Evolutionary conservation across 306 rosid species (phyloP), one percentile per base, ranked within the genome.

Genomic region (Carpinus fangiana): DNA sequence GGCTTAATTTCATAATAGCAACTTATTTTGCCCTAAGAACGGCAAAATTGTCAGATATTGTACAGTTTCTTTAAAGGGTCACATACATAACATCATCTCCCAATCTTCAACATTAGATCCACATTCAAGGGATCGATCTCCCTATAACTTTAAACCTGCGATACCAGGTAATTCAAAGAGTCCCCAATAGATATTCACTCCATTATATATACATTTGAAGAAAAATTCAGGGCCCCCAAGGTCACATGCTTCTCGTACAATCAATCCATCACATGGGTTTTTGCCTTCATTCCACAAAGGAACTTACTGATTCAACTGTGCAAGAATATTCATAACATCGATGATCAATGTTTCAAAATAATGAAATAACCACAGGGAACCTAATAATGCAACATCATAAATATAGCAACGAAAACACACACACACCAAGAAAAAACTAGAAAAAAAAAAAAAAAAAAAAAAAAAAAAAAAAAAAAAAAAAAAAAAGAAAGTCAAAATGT

Each of bases 201-300:
- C 75, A 47, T 20, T 74, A 36, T 38, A 54, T 23, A 77, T 71
- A 31, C 50, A 81, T 36, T 72, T 41, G 31, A 14, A 78, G n/a
- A 52, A 78, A 60, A 43, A 46, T 48, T 71, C 70, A 9, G 23
- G 31, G 7, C 55, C 21, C 21, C 52, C 54, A 61, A 61, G 28
- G 26, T 50, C 78, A 70, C 45, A n/a, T 17, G 67, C 57, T 82
- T 70, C 70, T 73, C 43, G 23, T 31, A 53, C 31, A 57, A 69
- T 55, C 9, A 18, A 65, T 12, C 53, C 72, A 43, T 46, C 36
- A 78, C 79, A 68, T 38, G 75, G 79, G 57, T 64, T 65, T 65
- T 71, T 68, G 72, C 74, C 67, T 59, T 57, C 47, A 70, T 76
- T 85, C 78, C 86, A 73, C 28, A 47, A 81, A 51, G 41, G 78